Base-by-base conservation (phyloP, 495 filamentous ascomycete genomes). In the Neurospora sp. region DNA sequence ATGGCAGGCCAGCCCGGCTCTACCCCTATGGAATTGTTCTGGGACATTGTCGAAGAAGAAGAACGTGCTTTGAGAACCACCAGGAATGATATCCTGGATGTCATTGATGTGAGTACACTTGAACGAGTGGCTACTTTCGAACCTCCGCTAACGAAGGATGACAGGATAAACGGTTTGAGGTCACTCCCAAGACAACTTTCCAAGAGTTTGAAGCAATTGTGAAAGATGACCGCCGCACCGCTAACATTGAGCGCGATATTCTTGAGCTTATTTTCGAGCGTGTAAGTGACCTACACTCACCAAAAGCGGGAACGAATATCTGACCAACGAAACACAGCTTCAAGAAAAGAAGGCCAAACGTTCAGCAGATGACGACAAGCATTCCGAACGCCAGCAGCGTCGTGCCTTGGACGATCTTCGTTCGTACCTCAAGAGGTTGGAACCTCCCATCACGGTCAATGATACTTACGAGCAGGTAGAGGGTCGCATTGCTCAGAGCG, bases 11-110 rank as follows among this genome's bases (percentile, higher is more conserved):
- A 96, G 76, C 78, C 89, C 54, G 96, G 96, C 71, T 98, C 96
- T 5, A 92, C 89, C 5, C 93, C 95, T n/a, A 85, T 97, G 74
- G 96, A 99, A 73, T 85, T 99, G 10, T 97, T 98, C 83, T 97
- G 96, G 95, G 96, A 99, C 82, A 87, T 94, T 70, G 88, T 98
- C 18, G 95, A 97, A 79, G 95, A 98, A 81, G 94, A 97, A 82
- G 94, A 98, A 74, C 88, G 91, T 70, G 89, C 90, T 23, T 83
- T 98, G 18, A 91, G 96, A 54, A 88, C 88, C 69, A 91, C 90
- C 69, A 88, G 94, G 39, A 96, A 96, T 80, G 89, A 94, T 78
- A 91, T 96, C 4, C 85, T 95, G 69, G 96, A 98, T 80, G 93
- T 96, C 70, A 86, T 98, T 75, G 94, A 97, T 84, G 93, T 96